A percentile compares a stretch with the other conserved stretches of the same genome.
Evolutionary conservation across 805 yeast species (phyloP).

Genomic region (Candida arabinofermentans): DNA sequence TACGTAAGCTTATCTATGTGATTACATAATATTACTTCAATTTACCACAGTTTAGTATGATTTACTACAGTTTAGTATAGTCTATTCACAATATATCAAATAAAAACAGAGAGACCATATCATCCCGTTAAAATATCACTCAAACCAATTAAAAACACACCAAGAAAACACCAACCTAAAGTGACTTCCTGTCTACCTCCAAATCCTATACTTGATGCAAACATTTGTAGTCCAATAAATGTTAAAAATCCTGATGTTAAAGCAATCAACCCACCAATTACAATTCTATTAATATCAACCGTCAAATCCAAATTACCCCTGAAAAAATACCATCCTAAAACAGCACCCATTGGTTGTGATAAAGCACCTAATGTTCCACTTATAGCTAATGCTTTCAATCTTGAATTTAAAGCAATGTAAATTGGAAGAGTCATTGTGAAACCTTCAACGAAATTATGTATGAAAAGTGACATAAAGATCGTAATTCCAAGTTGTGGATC

Average conservation of each 20-base stretch:
- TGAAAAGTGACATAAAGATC: constrained; percentile 77
- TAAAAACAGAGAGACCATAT: background rate
- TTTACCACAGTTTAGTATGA: no score
- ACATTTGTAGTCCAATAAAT: constrained; percentile 82
- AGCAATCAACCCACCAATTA: constrained; percentile 64
- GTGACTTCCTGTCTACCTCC: constrained; percentile 67
- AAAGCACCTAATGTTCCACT: constrained; percentile 73
- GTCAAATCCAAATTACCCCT: constrained; percentile 33
- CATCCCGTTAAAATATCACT: constrained; percentile 35
- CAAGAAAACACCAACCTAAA: constrained; percentile 55
- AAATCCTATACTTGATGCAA: constrained; percentile 74
- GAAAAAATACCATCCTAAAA: constrained; percentile 54
- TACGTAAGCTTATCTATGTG: no score
- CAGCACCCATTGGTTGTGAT: constrained; percentile 89
- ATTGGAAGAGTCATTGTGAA: constrained; percentile 90
- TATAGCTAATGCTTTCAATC: constrained; percentile 58
- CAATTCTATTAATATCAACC: constrained; percentile 34
- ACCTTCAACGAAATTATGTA: constrained; percentile 93
- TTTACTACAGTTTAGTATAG: no score
- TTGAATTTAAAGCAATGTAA: constrained; percentile 65
- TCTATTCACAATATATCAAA: background rate
- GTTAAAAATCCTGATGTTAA: constrained; percentile 81
- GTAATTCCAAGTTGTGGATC: constrained; percentile 71
- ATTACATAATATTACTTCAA: no score
- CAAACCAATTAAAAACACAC: constrained; percentile 53